phyloP scores from a whole-genome alignment of 768 basidiomycete species.

The Leccinellum albellum region DNA sequence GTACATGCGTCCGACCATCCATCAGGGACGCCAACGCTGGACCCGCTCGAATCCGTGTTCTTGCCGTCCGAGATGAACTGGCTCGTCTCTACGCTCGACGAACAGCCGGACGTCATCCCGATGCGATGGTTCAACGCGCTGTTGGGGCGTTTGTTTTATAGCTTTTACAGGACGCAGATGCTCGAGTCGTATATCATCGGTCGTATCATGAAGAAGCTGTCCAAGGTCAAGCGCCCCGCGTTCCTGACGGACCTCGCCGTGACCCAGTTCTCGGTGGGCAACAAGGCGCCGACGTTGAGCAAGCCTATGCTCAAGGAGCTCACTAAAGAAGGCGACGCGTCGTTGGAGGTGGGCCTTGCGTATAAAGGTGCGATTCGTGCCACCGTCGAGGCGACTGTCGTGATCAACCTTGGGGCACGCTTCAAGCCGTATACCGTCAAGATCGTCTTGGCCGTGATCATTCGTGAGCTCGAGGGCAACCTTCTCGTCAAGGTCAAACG shows the following conservation, averaged over 20 bases:
- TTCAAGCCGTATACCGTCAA: slow-evolving; percentile 91
- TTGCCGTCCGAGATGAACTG: slow-evolving; percentile 73
- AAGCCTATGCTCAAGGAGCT: slow-evolving; percentile 99
- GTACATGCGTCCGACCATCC: slow-evolving; percentile 69
- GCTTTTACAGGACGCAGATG: slow-evolving; percentile 77
- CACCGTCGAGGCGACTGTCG: slow-evolving; percentile 85
- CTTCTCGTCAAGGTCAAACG: slow-evolving; percentile 84
- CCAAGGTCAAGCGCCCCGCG: slow-evolving; percentile 84
- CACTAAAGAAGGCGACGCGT: slow-evolving; percentile 88
- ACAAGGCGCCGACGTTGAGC: slow-evolving; percentile 79
- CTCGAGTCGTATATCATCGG: slow-evolving; percentile 84
- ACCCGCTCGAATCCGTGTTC: slow-evolving; percentile 64
- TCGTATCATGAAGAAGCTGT: slow-evolving; percentile 88
- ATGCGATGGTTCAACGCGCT: slow-evolving; percentile 98
- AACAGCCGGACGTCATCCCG: slow-evolving; percentile 92
- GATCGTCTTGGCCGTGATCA: slow-evolving; percentile 80
- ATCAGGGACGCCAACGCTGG: slow-evolving; percentile 56
- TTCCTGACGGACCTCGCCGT: slow-evolving; percentile 85
- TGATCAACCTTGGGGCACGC: slow-evolving; percentile 75
- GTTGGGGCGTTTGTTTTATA: slow-evolving; percentile 89
- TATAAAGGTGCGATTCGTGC: slow-evolving; percentile 89
- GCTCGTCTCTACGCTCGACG: slow-evolving; percentile 82
- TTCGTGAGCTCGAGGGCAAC: slow-evolving; percentile 90
- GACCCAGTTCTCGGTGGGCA: slow-evolving; percentile 86
- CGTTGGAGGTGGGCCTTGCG: slow-evolving; percentile 78